Percentiles rank a stretch among this genome's conserved stretches.
phyloP scores from a whole-genome alignment of 176 grass and related monocot genomes.

The Phyllostachys edulis region DNA sequence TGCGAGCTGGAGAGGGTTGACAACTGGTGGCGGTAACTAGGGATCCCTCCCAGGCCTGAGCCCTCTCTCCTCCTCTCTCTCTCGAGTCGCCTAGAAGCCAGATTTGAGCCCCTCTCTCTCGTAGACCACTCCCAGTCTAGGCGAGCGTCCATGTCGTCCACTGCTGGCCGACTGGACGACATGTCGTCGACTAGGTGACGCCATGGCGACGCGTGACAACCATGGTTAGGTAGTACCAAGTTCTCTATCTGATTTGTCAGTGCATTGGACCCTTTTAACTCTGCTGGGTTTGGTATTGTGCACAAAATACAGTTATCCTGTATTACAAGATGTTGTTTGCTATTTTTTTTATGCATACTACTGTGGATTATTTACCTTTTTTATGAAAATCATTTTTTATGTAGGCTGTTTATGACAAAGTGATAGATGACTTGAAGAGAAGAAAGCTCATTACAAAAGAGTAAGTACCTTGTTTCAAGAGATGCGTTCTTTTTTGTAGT shows the following conservation, averaged over 20 bases:
- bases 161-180: too few relatives aligned
- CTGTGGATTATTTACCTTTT: neutral
- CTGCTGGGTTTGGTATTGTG: neutral
- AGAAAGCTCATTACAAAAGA: conserved; percentile 83
- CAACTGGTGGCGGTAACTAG: too few relatives aligned
- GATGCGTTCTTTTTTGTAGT: conserved; percentile 1
- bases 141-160: too few relatives aligned
- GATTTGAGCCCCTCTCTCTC: too few relatives aligned
- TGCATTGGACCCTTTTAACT: neutral
- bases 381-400: conserved; percentile 28
- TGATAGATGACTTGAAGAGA: conserved; percentile 64
- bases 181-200: too few relatives aligned
- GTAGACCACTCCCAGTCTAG: too few relatives aligned
- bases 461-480: conserved; percentile 45
- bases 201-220: too few relatives aligned
- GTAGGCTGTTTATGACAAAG: conserved; percentile 52
- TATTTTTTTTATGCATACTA: neutral
- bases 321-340: neutral
- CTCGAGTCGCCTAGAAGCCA: too few relatives aligned
- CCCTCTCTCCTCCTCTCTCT: too few relatives aligned
- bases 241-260: neutral
- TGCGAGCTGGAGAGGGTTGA: too few relatives aligned
- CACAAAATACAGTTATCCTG: neutral
- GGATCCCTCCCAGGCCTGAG: too few relatives aligned
- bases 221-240: neutral